A percentile compares a stretch with the other conserved stretches of the same genome.
These are phyloP conservation scores for Solanum pinnatisectum DNA, from an alignment of 257 asterid genomes.

Conservation along the genomic window DNA sequence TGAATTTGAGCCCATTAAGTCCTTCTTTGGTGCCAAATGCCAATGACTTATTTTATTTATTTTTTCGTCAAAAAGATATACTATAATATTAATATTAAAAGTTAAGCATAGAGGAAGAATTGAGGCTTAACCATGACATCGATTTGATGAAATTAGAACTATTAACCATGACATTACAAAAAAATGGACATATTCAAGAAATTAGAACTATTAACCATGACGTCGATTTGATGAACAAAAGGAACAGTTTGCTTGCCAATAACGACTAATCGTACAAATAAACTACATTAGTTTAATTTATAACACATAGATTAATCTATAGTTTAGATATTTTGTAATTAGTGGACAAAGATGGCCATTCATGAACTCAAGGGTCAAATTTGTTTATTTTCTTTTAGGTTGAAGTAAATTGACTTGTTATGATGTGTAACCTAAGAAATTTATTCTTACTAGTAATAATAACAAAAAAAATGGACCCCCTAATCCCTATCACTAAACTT, in stretches of 20 bases:
- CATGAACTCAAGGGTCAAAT: neutral
- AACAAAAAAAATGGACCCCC: neutral
- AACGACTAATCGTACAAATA: neutral
- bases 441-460: neutral
- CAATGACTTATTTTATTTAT: neutral
- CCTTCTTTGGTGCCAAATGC: neutral
- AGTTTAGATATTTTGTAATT: neutral
- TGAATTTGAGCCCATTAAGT: neutral
- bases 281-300: neutral
- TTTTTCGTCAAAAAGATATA: neutral
- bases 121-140: no score
- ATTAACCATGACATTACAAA: no score
- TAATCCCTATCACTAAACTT: neutral
- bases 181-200: neutral
- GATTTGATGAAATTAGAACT: no score
- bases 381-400: neutral
- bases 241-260: neutral
- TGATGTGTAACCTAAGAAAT: neutral
- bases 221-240: neutral
- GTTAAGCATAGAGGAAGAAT: neutral
- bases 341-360: neutral
- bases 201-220: no score
- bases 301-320: neutral
- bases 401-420: neutral
- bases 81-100: neutral